Evolutionary conservation across 768 basidiomycete species (phyloP).

Genomic region (Boletus reticulatus): DNA sequence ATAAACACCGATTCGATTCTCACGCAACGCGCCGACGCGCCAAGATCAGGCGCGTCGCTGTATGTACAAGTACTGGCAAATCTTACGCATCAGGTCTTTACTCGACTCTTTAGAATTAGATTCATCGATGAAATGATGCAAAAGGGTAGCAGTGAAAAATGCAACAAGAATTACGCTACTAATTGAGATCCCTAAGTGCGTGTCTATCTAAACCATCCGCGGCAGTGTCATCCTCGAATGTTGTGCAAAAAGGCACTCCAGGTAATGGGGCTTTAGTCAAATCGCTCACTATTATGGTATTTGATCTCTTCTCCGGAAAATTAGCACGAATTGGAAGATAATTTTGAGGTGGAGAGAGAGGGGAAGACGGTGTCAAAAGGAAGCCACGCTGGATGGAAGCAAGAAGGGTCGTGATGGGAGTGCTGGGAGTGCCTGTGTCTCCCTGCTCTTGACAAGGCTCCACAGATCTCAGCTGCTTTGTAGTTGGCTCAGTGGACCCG

Average conservation of each 20-base stretch:
- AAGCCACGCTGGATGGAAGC: conserved; percentile 66
- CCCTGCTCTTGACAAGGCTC: conserved; percentile 2
- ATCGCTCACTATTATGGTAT: neutral
- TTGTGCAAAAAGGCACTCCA: conserved; percentile 6
- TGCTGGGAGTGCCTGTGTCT: conserved; percentile 34
- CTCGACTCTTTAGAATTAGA: neutral
- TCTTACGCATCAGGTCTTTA: neutral
- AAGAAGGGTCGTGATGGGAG: conserved; percentile 66
- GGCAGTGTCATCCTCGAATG: conserved; percentile 7
- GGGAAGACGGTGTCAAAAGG: conserved; percentile 60
- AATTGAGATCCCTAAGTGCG: conserved; percentile 26
- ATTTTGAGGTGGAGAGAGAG: conserved; percentile 55
- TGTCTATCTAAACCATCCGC: conserved; percentile 20
- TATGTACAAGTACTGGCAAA: neutral
- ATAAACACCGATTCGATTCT: conserved; percentile 18
- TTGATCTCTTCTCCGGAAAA: conserved; percentile 8
- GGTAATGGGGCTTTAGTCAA: neutral
- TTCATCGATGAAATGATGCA: conserved; percentile 1
- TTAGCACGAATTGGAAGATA: conserved; percentile 28
- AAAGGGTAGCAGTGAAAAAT: neutral
- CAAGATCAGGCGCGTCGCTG: conserved; percentile 18
- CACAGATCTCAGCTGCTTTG: neutral
- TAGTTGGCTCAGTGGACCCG: neutral
- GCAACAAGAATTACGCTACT: conserved; percentile 1
- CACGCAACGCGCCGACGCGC: conserved; percentile 26